Conservation (phyloP, 108 stramenopile genomes). For the Parietichytrium sp. region DNA sequence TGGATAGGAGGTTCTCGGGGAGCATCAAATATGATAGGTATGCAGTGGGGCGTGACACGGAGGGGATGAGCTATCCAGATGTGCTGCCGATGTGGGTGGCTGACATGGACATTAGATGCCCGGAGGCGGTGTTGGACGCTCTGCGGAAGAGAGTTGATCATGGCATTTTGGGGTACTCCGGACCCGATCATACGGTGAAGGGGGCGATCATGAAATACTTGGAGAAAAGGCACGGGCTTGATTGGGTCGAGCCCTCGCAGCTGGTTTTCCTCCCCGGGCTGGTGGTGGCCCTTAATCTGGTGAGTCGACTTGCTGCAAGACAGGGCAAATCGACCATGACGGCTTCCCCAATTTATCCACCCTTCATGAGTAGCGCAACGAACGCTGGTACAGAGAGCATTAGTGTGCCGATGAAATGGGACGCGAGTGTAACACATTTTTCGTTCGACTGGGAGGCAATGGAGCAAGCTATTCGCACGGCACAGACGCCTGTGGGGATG, state of each 20-base stretch:
- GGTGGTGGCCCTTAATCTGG: background rate
- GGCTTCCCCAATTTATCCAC: constrained; percentile 6
- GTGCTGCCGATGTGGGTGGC: constrained; percentile 47
- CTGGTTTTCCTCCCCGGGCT: constrained; percentile 17
- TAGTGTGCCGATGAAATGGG: background rate
- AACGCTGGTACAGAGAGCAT: background rate
- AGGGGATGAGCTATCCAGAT: background rate
- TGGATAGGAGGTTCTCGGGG: background rate
- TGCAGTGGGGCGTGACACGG: background rate
- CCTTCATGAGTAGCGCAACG: background rate
- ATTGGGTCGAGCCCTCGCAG: background rate
- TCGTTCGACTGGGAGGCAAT: constrained; percentile 35
- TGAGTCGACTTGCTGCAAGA: background rate
- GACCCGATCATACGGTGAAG: constrained; percentile 43
- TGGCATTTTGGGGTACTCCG: constrained; percentile 53
- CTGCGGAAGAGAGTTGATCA: constrained; percentile 47
- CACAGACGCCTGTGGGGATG: background rate
- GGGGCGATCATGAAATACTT: background rate
- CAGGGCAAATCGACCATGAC: background rate
- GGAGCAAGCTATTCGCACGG: background rate
- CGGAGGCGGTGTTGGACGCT: constrained; percentile 42
- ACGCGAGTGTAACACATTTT: background rate
- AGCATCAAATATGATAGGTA: constrained; percentile 41
- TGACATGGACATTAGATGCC: constrained; percentile 51
- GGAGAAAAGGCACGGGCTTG: background rate